Percentiles rank a stretch among this genome's conserved stretches.
phyloP scores from a whole-genome alignment of 805 yeast genomes.

The Tetrapisispora namnaoensis region DNA sequence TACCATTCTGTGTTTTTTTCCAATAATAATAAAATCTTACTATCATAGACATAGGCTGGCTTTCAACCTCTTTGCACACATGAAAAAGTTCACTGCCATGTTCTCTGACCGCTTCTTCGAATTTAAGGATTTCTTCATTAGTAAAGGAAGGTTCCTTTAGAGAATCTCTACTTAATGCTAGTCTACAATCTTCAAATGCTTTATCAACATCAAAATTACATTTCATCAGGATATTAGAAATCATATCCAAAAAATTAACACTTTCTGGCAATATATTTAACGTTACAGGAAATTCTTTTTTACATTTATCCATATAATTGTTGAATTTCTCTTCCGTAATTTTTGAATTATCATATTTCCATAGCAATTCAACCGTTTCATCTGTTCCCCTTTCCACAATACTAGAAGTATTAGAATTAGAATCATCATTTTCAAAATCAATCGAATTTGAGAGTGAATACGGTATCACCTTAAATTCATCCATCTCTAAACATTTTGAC shows the following conservation, averaged over 20 bases:
- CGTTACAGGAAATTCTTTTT: slow-evolving; percentile 42
- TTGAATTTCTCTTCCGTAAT: slow-evolving; percentile 33
- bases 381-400: slow-evolving; percentile 6
- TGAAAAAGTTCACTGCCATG: slow-evolving; percentile 75
- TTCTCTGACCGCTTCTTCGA: slow-evolving; percentile 64
- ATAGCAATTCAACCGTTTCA: slow-evolving; percentile 33
- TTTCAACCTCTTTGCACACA: slow-evolving; percentile 58
- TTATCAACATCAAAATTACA: slow-evolving; percentile 39
- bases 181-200: slow-evolving; percentile 39
- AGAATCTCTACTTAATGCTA: slow-evolving; percentile 42
- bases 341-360: slow-evolving; percentile 40
- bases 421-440: neutral
- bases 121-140: slow-evolving; percentile 49
- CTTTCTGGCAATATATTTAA: slow-evolving; percentile 51
- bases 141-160: slow-evolving; percentile 73
- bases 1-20: slow-evolving; percentile 79
- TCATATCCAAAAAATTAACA: slow-evolving; percentile 76
- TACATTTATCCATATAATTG: slow-evolving; percentile 44
- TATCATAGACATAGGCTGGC: slow-evolving; percentile 66
- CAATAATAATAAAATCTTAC: slow-evolving; percentile 84
- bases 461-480: slow-evolving; percentile 7
- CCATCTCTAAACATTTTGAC: slow-evolving; percentile 14
- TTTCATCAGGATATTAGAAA: slow-evolving; percentile 46
- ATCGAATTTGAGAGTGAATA: neutral
- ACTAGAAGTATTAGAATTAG: slow-evolving; percentile 1